Evolutionary conservation across 495 filamentous ascomycete genomes (phyloP), one percentile per base, ranked within the genome.

Genomic region (Glonium stellatum): DNA sequence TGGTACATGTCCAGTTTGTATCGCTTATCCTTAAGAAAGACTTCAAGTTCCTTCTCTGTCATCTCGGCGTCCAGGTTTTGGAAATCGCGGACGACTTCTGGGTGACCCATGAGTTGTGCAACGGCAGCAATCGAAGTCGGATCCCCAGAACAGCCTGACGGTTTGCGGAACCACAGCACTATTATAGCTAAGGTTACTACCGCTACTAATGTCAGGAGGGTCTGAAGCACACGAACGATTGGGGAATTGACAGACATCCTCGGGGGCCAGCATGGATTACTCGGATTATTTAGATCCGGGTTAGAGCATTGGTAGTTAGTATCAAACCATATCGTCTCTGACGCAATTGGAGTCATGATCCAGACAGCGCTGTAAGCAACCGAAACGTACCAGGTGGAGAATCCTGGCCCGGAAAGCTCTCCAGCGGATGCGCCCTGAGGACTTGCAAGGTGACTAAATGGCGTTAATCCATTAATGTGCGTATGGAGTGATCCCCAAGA

Each of bases 51-150:
- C 10, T 34, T 18, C 1, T 13, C 12, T 3, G 12, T 23, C 12
- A 18, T 21, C 1, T 62, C 15, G 25, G 61, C 27, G 47, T 61
- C 42, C 6, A 61, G 21, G 1, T 13, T 23, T 0, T 46, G 58
- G 44, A 63, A 62, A 13, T 63, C 61, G 2, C 62, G 59, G 10
- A 63, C 3, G n/a, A 63, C 59, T 1, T 55, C 58, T 1, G 59
- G 59, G 23, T 62, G 59, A 27, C 55, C 46, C 12, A 63, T 22
- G 11, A 63, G 39, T 10, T 59, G 11, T 1, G 61, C 57, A 5
- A 63, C 41, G 25, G 59, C 19, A 12, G 25, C 47, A 47, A 62
- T 62, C 44, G 56, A 44, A 0, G 44, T 54, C 8, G 61, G 61
- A 48, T 63, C 59, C 1, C 46, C 35, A 23, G 0, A 61, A 2